Evolutionary conservation across 116 monocot species (phyloP).

Genomic region (Zostera marina): DNA sequence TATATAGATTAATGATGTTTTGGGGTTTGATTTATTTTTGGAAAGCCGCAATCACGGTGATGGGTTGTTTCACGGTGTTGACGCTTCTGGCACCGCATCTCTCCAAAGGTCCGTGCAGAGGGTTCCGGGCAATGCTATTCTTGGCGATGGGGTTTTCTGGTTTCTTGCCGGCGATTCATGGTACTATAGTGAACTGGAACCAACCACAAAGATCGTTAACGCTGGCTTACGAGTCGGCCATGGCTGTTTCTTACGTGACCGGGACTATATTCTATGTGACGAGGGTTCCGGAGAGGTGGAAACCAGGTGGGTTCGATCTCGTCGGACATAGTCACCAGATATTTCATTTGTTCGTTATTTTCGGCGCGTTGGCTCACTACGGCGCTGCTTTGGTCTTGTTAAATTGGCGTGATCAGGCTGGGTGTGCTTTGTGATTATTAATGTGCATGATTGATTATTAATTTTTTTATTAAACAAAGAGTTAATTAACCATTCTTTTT

Average conservation of each 20-base stretch:
- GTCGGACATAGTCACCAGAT: slow-evolving; percentile 89
- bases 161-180: slow-evolving; percentile 66
- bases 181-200: slow-evolving; percentile 49
- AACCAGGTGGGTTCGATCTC: slow-evolving; percentile 63
- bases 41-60: slow-evolving; percentile 24
- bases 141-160: slow-evolving; percentile 66
- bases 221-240: slow-evolving; percentile 58
- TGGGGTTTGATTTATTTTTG: too few species aligned
- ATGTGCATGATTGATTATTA: too few species aligned
- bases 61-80: slow-evolving; percentile 34
- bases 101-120: slow-evolving; percentile 28
- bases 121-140: slow-evolving; percentile 58
- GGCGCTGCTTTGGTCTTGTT: slow-evolving; percentile 52
- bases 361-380: slow-evolving; percentile 74
- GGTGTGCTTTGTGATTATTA: slow-evolving; percentile 9
- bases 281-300: slow-evolving; percentile 76
- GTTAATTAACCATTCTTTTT: too few species aligned
- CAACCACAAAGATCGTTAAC: slow-evolving; percentile 43
- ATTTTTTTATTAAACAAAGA: too few species aligned
- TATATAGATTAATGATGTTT: too few species aligned
- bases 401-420: slow-evolving; percentile 30
- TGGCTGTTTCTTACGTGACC: slow-evolving; percentile 45
- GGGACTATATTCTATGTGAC: slow-evolving; percentile 66
- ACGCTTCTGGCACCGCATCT: slow-evolving; percentile 48
- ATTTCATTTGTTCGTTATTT: slow-evolving; percentile 68